Evolutionary conservation across 139 green algal genomes (phyloP).

Genomic region (Coccomyxa sp.): DNA sequence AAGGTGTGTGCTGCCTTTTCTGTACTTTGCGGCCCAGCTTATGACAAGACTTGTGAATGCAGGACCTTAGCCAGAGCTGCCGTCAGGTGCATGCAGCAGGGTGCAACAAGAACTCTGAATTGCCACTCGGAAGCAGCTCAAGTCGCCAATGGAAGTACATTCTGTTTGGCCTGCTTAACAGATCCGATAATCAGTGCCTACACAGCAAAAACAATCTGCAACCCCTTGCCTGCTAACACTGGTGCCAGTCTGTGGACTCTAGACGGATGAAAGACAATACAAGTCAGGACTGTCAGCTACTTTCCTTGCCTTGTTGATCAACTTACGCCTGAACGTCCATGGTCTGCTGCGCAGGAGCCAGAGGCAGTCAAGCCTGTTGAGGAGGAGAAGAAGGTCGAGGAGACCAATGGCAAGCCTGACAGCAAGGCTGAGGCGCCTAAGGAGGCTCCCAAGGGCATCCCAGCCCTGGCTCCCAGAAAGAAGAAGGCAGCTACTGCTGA

Average conservation of each 20-base stretch:
- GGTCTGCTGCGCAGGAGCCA: neutral
- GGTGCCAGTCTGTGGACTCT: neutral
- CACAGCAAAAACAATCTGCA: neutral
- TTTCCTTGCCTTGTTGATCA: too few species aligned
- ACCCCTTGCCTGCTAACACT: neutral
- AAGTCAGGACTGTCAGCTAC: neutral
- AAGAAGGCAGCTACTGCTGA: slow-evolving; percentile 24
- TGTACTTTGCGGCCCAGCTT: neutral
- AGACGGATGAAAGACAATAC: neutral
- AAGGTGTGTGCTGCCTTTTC: neutral
- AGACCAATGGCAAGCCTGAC: neutral
- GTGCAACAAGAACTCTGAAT: neutral
- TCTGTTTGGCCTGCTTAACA: neutral
- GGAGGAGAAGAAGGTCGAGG: neutral
- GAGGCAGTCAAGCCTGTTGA: neutral
- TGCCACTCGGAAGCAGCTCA: neutral
- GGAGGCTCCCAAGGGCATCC: slow-evolving; percentile 31
- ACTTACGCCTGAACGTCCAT: neutral
- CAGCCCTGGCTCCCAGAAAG: slow-evolving; percentile 28
- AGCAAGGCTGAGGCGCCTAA: too few species aligned
- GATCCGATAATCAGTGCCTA: neutral
- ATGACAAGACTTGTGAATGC: neutral
- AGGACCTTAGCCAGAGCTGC: neutral
- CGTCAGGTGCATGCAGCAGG: neutral
- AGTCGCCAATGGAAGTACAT: neutral